These are phyloP conservation scores for Ustanciosporium gigantosporum DNA, from an alignment of 1,284 basidiomycete genomes.

Conservation along the genomic window DNA sequence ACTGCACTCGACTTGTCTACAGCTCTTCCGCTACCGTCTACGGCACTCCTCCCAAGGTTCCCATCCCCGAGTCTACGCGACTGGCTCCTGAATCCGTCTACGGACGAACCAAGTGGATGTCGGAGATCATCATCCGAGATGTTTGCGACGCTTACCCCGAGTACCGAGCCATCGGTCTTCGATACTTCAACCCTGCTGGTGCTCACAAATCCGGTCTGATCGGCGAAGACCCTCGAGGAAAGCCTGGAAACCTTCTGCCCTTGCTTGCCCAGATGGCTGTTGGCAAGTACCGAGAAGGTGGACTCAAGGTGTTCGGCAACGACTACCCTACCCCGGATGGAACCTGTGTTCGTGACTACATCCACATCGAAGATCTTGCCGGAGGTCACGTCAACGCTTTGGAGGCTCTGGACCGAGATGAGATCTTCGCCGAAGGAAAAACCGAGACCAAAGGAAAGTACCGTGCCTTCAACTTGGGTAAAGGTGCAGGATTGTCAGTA, in stretches of 20 bases:
- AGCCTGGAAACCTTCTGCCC: constrained; percentile 92
- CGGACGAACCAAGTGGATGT: constrained; percentile 93
- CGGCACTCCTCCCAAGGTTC: constrained; percentile 86
- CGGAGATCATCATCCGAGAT: constrained; percentile 87
- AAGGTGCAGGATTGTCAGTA: constrained; percentile 88
- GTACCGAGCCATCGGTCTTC: constrained; percentile 80
- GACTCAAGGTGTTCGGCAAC: constrained; percentile 91
- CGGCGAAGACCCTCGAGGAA: constrained; percentile 92
- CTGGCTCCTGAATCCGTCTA: constrained; percentile 90
- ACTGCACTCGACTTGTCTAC: constrained; percentile 86
- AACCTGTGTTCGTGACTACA: constrained; percentile 80
- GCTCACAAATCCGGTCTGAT: constrained; percentile 94
- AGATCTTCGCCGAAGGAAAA: constrained; percentile 63
- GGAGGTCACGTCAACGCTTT: constrained; percentile 89
- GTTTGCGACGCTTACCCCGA: constrained; percentile 76
- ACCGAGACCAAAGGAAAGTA: constrained; percentile 65
- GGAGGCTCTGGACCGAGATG: constrained; percentile 75
- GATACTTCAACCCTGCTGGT: constrained; percentile 97
- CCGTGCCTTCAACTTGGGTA: constrained; percentile 96
- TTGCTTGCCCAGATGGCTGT: constrained; percentile 93
- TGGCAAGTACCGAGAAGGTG: constrained; percentile 79
- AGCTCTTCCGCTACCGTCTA: constrained; percentile 99
- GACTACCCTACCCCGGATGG: constrained; percentile 97
- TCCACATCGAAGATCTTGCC: constrained; percentile 94
- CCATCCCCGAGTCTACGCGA: constrained; percentile 90